Conservation (phyloP, 2,329 filamentous ascomycete species). For the Fusarium annulatum region DNA sequence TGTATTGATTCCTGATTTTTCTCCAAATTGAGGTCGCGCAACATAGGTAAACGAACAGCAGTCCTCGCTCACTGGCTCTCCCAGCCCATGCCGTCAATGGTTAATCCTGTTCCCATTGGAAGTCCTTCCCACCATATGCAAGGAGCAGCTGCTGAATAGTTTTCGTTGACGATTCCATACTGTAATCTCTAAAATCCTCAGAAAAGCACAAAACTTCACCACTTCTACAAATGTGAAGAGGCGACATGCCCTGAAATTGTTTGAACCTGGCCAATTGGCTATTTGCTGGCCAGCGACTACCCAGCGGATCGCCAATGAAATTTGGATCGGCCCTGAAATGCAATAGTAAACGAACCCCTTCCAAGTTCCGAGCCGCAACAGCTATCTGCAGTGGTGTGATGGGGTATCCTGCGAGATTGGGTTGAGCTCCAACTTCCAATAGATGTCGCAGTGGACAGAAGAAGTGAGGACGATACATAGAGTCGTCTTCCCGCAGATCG, state of each 20-base stretch:
- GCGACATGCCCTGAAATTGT: rapidly evolving
- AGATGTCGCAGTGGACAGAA: not conserved
- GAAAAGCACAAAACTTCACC: not conserved
- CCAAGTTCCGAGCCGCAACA: rapidly evolving
- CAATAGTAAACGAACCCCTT: rapidly evolving
- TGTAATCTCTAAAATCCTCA: no score
- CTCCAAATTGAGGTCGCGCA: no score
- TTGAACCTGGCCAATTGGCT: rapidly evolving
- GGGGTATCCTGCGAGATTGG: rapidly evolving
- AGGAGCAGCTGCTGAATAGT: no score
- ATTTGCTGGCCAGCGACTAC: rapidly evolving
- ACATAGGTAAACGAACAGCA: no score
- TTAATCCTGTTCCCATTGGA: rapidly evolving
- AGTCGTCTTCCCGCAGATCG: no score
- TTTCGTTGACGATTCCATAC: no score
- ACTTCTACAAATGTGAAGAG: not conserved
- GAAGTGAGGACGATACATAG: no score
- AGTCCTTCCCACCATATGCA: not conserved
- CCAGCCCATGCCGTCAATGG: no score
- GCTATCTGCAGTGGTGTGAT: not conserved
- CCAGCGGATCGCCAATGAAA: rapidly evolving
- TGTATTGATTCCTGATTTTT: no score
- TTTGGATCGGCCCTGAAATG: rapidly evolving
- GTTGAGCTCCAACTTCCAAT: not conserved
- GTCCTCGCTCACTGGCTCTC: rapidly evolving